phyloP scores from a whole-genome alignment of 306 rosid genomes.

The Dryas drummondii region DNA sequence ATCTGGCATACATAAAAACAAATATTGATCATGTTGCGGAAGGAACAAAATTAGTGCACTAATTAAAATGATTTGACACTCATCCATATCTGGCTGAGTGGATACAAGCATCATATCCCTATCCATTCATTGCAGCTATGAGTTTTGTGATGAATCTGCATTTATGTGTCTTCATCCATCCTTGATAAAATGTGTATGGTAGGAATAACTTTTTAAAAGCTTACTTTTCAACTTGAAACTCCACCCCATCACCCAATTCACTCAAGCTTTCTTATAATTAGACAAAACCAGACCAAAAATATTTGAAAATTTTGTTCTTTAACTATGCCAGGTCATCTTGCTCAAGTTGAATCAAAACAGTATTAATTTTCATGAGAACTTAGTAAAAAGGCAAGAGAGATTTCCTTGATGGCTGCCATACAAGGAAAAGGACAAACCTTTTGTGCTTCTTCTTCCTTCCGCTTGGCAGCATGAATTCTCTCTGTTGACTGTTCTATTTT shows the following conservation, averaged over 20 bases:
- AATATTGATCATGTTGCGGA: constrained; percentile 10
- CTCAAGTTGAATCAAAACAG: not conserved
- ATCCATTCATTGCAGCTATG: constrained; percentile 2
- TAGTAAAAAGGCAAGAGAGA: not conserved
- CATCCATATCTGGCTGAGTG: not conserved
- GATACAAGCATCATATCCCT: not conserved
- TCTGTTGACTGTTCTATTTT: constrained; percentile 82
- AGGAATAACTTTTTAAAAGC: not conserved
- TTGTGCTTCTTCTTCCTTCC: constrained; percentile 75
- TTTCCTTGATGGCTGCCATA: not conserved
- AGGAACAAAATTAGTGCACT: not conserved
- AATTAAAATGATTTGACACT: not conserved
- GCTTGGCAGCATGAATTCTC: constrained; percentile 68
- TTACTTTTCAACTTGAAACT: not conserved
- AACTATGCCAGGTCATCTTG: not conserved
- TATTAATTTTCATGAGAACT: not conserved
- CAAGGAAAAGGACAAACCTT: constrained; percentile 44
- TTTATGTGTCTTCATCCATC: constrained; percentile 4
- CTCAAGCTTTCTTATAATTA: not conserved
- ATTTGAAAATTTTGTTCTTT: not conserved
- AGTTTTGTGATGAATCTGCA: not conserved
- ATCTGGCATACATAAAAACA: constrained; percentile 40
- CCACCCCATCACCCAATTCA: constrained; percentile 23
- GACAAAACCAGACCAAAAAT: not conserved
- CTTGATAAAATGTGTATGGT: not conserved